phyloP scores from a whole-genome alignment of 257 asterid species.

The Primulina tabacum region DNA sequence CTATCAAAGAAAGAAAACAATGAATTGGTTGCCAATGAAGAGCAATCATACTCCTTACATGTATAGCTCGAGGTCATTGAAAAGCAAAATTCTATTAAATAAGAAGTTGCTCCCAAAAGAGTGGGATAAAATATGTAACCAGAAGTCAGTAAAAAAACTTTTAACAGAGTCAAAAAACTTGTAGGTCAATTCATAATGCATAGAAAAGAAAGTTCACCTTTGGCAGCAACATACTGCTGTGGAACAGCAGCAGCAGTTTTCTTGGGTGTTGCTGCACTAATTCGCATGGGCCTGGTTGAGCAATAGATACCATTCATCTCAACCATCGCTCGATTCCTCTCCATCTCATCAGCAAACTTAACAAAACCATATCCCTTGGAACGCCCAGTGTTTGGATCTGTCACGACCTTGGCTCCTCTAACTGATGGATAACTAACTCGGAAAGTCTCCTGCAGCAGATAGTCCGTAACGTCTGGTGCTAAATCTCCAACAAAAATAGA shows the following conservation, averaged over 20 bases:
- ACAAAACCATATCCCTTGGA: conserved; percentile 98
- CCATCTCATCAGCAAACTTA: conserved; percentile 88
- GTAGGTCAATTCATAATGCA: conserved; percentile 22
- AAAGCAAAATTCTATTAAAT: conserved; percentile 2
- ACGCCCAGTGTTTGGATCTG: conserved; percentile 98
- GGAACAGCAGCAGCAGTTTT: conserved; percentile 59
- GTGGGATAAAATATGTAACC: neutral
- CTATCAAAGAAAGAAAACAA: conserved; percentile 11
- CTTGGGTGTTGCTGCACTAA: conserved; percentile 99
- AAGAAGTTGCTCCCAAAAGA: neutral
- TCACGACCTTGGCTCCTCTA: conserved; percentile 97
- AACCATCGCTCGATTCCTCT: conserved; percentile 91
- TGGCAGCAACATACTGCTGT: conserved; percentile 68
- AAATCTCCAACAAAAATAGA: conserved; percentile 98
- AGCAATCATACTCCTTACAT: conserved; percentile 8
- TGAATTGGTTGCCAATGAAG: conserved; percentile 2
- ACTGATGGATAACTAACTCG: conserved; percentile 81
- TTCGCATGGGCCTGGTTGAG: conserved; percentile 97
- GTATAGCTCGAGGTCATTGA: conserved; percentile 19
- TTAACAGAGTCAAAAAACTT: neutral
- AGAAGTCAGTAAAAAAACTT: neutral
- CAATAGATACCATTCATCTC: conserved; percentile 97
- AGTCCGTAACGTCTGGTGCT: conserved; percentile 97
- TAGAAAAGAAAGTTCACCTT: conserved; percentile 43
- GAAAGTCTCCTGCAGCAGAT: conserved; percentile 90